Conservation (phyloP, 1,139 yeast species). For the Kurtzmaniella natalensis region DNA sequence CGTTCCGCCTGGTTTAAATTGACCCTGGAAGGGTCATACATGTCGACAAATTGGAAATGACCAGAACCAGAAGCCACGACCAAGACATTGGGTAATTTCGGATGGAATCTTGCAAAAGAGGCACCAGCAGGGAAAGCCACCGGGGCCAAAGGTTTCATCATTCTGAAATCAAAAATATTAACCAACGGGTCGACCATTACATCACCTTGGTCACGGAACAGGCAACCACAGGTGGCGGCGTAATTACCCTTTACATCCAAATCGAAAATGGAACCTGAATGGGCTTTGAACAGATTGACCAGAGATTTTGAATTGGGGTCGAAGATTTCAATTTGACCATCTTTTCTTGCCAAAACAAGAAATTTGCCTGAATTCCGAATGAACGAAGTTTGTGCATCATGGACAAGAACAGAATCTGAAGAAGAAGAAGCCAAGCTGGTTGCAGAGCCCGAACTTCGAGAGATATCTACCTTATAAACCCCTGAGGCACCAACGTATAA, state of each 20-base stretch:
- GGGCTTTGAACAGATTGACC: slow-evolving; percentile 63
- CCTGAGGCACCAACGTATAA: slow-evolving; percentile 1
- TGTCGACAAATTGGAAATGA: slow-evolving; percentile 80
- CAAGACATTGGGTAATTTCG: slow-evolving; percentile 76
- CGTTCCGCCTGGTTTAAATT: slow-evolving; percentile 56
- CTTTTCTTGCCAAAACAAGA: slow-evolving; percentile 59
- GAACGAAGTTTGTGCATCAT: slow-evolving; percentile 31
- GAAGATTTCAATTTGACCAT: slow-evolving; percentile 73
- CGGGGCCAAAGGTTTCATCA: slow-evolving; percentile 72
- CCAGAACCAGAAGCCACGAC: slow-evolving; percentile 74
- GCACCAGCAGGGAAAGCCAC: slow-evolving; percentile 91
- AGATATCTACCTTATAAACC: neutral
- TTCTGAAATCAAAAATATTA: slow-evolving; percentile 74
- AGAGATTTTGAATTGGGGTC: slow-evolving; percentile 59
- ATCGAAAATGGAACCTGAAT: slow-evolving; percentile 71
- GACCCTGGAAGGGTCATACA: slow-evolving; percentile 68
- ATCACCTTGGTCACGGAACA: slow-evolving; percentile 40
- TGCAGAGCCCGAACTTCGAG: neutral
- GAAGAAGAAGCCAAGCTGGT: neutral
- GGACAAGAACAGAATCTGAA: slow-evolving; percentile 7
- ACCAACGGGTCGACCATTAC: slow-evolving; percentile 70
- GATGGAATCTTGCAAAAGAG: slow-evolving; percentile 77
- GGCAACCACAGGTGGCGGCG: slow-evolving; percentile 78
- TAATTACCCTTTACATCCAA: slow-evolving; percentile 74
- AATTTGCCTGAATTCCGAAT: slow-evolving; percentile 33